Conservation (phyloP, 2,329 filamentous ascomycete genomes). For the Aquanectria penicillioides region DNA sequence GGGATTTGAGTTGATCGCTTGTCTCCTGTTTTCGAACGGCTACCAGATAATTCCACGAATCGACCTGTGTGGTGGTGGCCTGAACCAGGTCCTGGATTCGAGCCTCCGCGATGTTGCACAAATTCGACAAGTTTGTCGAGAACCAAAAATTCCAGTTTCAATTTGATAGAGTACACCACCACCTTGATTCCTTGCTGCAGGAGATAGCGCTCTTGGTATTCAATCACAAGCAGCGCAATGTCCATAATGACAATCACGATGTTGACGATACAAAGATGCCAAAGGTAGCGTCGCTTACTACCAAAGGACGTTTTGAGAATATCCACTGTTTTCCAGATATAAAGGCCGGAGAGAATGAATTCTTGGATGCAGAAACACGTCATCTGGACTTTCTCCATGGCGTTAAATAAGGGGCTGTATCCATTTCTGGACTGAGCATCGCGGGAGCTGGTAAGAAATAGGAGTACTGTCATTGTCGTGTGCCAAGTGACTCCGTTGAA, state of each 20-base stretch:
- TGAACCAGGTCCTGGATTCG: background rate
- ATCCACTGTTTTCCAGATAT: conserved; percentile 18
- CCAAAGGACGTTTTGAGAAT: conserved; percentile 25
- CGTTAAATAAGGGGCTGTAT: conserved; percentile 41
- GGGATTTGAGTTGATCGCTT: background rate
- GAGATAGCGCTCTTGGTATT: conserved; percentile 44
- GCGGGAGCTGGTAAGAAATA: conserved; percentile 58
- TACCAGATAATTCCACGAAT: conserved; percentile 19
- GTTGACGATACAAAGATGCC: conserved; percentile 48
- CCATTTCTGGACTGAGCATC: background rate
- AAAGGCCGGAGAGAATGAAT: conserved; percentile 11
- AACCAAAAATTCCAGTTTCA: conserved; percentile 50
- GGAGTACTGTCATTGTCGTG: conserved; percentile 63
- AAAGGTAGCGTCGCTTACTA: conserved; percentile 18
- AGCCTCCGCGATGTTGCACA: conserved; percentile 37
- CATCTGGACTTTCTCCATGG: conserved; percentile 34
- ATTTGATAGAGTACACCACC: conserved; percentile 48
- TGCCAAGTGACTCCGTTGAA: conserved; percentile 63
- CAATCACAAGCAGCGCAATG: conserved; percentile 46
- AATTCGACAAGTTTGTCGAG: conserved; percentile 49
- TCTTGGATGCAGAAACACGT: conserved; percentile 14
- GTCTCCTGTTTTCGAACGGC: background rate
- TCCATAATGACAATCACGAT: conserved; percentile 56
- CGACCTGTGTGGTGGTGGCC: background rate
- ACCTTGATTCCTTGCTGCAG: conserved; percentile 49